Base-by-base conservation (phyloP, 208 protist species). In the Trypanosoma brucei region DNA sequence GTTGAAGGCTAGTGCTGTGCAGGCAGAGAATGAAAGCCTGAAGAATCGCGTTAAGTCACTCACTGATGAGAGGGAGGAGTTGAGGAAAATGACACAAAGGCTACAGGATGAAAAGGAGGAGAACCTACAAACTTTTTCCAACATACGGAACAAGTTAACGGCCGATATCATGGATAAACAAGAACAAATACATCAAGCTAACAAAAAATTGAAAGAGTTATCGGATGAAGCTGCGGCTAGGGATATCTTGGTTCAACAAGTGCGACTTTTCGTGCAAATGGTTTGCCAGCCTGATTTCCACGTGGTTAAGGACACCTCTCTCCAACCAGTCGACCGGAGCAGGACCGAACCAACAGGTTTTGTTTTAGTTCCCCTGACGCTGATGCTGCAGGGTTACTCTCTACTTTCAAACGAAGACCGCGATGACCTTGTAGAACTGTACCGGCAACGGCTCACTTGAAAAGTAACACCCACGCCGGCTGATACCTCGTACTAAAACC, bases 271-370 rank as follows among this genome's bases (percentile, higher is more conserved):
- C 63, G 75, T 94, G 33, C 72, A 78, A 36, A 75, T 81, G 50
- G 72, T 94, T 22, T 94, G 88, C 63, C 83, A 91, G 58, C 88
- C 88, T 13, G 72, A 79, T 35, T 94, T 91, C 65, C 76, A 69
- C 61, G 88, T 94, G 2, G 88, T 94, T 35, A 94, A 94, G 68
- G 88, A 79, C 34, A 59, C 60, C 1, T 83, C 77, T 1, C 68
- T 94, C 42, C 70, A 85, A 68, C 85, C 85, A 14, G 88, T 94
- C n/a, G 76, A 91, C 36, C 79, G 75, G 59, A 61, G 83, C 40
- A 70, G 85, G 8, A 46, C 70, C n/a, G 79, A 83, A 46, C 85
- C 88, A 22, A 79, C 81, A 13, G 88, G 88, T 11, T 94, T 86
- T 67, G 88, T 94, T 22, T 70, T 94, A 13, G 77, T 94, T 11